Conservation (phyloP, 2,329 filamentous ascomycete species). For the Cladobotryum mycophilum region DNA sequence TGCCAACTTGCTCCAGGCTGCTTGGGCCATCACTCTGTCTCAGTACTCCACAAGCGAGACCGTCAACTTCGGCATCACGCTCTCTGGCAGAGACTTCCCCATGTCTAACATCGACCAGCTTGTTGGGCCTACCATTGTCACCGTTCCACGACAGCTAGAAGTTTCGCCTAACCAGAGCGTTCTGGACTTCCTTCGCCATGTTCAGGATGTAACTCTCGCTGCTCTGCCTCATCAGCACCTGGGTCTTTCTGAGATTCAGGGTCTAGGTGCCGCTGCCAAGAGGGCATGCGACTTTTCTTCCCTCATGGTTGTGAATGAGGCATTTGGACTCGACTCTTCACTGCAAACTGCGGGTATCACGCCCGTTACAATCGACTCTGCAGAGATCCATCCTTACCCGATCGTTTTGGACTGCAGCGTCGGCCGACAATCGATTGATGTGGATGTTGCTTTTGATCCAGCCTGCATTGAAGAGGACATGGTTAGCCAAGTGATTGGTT, state of each 20-base stretch:
- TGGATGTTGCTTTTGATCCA: background rate
- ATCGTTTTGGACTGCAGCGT: constrained; percentile 2
- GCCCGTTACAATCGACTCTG: background rate
- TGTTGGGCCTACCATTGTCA: constrained; percentile 18
- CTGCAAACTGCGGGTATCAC: no score
- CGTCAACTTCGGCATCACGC: constrained; percentile 12
- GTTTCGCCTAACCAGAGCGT: background rate
- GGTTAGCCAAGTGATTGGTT: background rate
- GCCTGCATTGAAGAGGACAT: background rate
- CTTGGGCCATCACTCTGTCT: constrained; percentile 25
- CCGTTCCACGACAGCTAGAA: constrained; percentile 14
- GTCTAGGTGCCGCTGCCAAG: background rate
- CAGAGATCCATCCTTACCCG: background rate
- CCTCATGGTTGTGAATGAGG: constrained; percentile 1
- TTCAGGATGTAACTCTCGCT: background rate
- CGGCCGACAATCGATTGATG: background rate
- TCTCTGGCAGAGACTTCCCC: constrained; percentile 17
- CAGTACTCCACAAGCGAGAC: constrained; percentile 28
- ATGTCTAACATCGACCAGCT: constrained; percentile 17
- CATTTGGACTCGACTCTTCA: background rate
- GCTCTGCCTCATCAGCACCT: constrained; percentile 5
- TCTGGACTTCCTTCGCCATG: background rate
- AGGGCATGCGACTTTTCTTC: constrained; percentile 2
- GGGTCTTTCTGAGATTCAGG: constrained; percentile 3
- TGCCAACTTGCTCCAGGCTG: constrained; percentile 10